Evolutionary conservation across 768 basidiomycete species (phyloP).

Genomic region (Tricholoma sp.): DNA sequence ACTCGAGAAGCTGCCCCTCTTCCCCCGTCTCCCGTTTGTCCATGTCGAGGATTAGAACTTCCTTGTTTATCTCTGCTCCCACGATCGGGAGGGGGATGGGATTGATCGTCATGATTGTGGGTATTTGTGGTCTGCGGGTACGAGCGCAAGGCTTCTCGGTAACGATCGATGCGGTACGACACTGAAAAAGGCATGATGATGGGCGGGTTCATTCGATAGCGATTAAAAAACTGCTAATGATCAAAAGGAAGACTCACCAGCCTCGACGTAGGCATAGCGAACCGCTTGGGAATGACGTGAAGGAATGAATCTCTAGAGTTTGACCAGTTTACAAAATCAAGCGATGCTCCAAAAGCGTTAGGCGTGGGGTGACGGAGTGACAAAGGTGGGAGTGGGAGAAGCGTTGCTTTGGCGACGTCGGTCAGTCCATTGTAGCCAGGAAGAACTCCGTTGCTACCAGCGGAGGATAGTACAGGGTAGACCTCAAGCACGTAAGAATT

Average conservation of each 20-base stretch:
- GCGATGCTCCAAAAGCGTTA: neutral
- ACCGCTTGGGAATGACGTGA: neutral
- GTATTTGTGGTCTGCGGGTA: neutral
- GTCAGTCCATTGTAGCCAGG: constrained; percentile 2
- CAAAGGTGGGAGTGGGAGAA: constrained; percentile 10
- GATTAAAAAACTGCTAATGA: constrained; percentile 5
- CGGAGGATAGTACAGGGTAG: constrained; percentile 8
- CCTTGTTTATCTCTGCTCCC: neutral
- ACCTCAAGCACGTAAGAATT: constrained; percentile 6
- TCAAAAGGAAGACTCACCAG: constrained; percentile 3
- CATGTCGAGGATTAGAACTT: neutral
- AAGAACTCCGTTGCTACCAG: constrained; percentile 5
- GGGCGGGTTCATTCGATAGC: constrained; percentile 6
- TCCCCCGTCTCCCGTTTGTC: neutral
- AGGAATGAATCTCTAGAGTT: neutral
- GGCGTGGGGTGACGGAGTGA: constrained; percentile 4
- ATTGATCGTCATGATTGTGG: neutral
- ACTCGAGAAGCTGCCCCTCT: neutral
- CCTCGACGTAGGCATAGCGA: neutral
- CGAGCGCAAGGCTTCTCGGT: constrained; percentile 3
- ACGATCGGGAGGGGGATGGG: neutral
- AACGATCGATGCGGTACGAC: constrained; percentile 4
- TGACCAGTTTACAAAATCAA: neutral
- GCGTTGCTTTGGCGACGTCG: constrained; percentile 5
- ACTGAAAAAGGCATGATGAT: constrained; percentile 1